Base-by-base conservation (phyloP, 106 monocot species). In the Agapanthus africanus region DNA sequence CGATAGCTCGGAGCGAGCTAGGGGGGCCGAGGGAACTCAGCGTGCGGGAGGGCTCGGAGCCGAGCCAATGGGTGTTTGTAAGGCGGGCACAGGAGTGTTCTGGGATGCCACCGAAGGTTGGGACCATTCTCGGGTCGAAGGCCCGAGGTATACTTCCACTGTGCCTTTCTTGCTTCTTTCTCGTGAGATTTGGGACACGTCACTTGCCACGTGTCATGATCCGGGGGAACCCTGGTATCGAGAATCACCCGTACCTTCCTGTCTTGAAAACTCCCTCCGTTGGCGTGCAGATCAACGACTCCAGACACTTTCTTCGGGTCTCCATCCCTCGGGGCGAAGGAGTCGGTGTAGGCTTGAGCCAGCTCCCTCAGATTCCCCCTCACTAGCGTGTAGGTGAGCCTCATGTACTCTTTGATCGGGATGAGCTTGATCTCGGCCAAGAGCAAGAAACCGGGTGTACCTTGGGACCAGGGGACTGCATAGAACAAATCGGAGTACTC, bases 401-500 rank as follows among this genome's bases (percentile, higher is more conserved):
- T 72, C 80, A 84, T 79, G 73, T 84, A 84, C 57, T 84, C 79
- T 68, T 84, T 84, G 54, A 84, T 69, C 2, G 72, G 72, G 16
- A 84, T 84, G 16, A 84, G 76, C 47, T 76, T 79, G n/a, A 84
- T 80, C 69, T 84, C 84, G 0, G 84, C 80, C 4, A 79, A 68
- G 26, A 85, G 67, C 10, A 85, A 36, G 38, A 85, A 68, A 0
- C 85, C 85, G 4, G 81, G 27, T 23, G 85, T 75, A 11, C 81
- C 81, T 47, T 84, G 84, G 25, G 80, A 80, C 84, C 84, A 84
- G 7, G 84, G 84, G 34, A 84, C 59, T 6, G 65, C 85, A 36
- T 85, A 81, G 69, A 85, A 85, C 8, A 85, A 56, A 67, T 85
- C 85, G 5, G 85, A 77, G 70, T 80, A 80, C 60, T 84, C 84